These are phyloP conservation scores for Leptosphaerulina australis DNA, from an alignment of 2,329 filamentous ascomycete genomes.

Conservation along the genomic window DNA sequence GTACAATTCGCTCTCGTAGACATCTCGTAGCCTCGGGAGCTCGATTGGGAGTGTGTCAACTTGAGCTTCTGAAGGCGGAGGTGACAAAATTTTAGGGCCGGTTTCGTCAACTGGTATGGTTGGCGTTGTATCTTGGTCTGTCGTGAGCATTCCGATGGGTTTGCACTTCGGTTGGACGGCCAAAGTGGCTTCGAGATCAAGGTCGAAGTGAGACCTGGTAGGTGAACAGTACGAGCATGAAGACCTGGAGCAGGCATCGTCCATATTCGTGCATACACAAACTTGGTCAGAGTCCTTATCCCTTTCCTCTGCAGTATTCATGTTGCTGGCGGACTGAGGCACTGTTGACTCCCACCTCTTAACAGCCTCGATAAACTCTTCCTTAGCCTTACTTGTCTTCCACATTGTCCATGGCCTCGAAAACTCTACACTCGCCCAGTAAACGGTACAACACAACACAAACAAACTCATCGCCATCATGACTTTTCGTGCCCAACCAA, in stretches of 20 bases:
- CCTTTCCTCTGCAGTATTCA: background rate
- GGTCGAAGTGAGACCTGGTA: background rate
- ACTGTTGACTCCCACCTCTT: slow-evolving; percentile 5
- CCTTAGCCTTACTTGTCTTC: slow-evolving; percentile 8
- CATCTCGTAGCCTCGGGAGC: background rate
- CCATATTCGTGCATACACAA: background rate
- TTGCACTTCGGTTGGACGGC: background rate
- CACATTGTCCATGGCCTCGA: slow-evolving; percentile 4
- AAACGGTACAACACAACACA: slow-evolving; percentile 9
- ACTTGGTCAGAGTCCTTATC: background rate
- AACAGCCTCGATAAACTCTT: slow-evolving; percentile 11
- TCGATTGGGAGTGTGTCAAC: background rate
- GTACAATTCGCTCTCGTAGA: slow-evolving; percentile 5
- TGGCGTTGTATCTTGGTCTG: background rate
- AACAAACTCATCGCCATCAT: slow-evolving; percentile 24
- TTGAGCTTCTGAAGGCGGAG: background rate
- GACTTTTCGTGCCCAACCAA: slow-evolving; percentile 28
- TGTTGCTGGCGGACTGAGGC: background rate
- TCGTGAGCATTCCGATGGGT: background rate
- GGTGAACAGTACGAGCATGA: background rate
- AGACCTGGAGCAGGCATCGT: background rate
- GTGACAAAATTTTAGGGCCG: background rate
- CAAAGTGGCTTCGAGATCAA: background rate
- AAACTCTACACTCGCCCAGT: slow-evolving; percentile 13
- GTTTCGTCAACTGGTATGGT: background rate